A percentile compares a stretch with the other conserved stretches of the same genome.
phyloP scores from a whole-genome alignment of 176 grass and related monocot genomes.

The Calamus simplicifolius region DNA sequence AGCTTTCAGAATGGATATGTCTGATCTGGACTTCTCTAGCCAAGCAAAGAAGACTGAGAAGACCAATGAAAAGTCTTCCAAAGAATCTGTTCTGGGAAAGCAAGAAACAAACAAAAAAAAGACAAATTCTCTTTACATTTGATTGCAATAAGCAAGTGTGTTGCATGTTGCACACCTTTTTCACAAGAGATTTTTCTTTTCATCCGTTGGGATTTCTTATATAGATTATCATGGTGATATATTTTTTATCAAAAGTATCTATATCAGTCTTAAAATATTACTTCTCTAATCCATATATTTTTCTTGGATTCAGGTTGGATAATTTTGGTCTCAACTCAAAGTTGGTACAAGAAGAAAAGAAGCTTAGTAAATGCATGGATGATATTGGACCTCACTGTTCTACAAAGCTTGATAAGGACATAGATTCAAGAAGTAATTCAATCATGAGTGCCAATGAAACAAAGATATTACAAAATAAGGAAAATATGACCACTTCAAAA shows the following conservation, averaged over 20 bases:
- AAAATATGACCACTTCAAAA: conserved; percentile 27
- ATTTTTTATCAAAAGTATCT: too few relatives aligned
- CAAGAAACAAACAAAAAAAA: conserved; percentile 42
- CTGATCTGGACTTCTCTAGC: conserved; percentile 81
- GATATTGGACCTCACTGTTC: conserved; percentile 17
- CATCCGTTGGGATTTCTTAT: background rate
- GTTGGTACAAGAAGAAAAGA: conserved; percentile 40
- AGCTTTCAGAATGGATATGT: conserved; percentile 80
- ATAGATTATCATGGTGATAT: too few relatives aligned
- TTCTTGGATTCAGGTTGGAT: conserved; percentile 53
- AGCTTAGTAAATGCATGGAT: conserved; percentile 19
- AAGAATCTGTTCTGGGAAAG: conserved; percentile 38
- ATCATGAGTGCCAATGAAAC: conserved; percentile 25
- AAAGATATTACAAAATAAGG: conserved; percentile 27
- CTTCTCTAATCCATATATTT: conserved; percentile 22
- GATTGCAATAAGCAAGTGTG: conserved; percentile 79
- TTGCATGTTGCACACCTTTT: conserved; percentile 7
- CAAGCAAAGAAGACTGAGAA: conserved; percentile 63
- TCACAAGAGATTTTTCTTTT: background rate
- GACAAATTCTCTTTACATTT: conserved; percentile 77
- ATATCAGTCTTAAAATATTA: too few relatives aligned
- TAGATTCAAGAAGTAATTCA: conserved; percentile 30
- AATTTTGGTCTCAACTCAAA: conserved; percentile 66
- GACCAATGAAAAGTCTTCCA: conserved; percentile 24
- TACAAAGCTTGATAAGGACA: conserved; percentile 28